phyloP scores from a whole-genome alignment of 2,329 filamentous ascomycete genomes.

The Ascochyta fabae region DNA sequence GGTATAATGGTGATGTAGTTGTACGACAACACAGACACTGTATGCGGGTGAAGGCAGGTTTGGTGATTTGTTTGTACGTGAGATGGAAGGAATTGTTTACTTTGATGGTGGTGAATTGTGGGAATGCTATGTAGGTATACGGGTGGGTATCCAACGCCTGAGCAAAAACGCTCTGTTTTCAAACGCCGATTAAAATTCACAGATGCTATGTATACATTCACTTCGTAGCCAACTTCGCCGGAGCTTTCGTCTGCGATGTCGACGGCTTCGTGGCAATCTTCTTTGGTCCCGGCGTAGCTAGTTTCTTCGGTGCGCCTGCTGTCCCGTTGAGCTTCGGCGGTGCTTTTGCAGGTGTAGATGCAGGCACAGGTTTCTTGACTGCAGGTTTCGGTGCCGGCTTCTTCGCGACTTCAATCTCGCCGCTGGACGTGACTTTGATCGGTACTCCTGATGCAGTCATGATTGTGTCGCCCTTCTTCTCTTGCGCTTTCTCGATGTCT shows the following conservation, averaged over 20 bases:
- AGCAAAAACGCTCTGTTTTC: conserved; percentile 2
- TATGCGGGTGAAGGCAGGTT: no score
- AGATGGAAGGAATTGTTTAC: no score
- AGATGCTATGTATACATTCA: neutral
- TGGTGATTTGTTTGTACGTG: no score
- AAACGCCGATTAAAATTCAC: neutral
- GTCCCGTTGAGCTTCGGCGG: conserved; percentile 1
- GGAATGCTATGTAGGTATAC: neutral
- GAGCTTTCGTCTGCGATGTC: neutral
- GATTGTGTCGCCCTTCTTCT: conserved; percentile 33
- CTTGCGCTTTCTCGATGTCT: conserved; percentile 41
- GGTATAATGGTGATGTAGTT: no score
- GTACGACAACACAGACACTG: no score
- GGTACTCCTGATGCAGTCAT: conserved; percentile 42
- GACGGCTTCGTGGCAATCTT: neutral
- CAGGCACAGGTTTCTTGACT: conserved; percentile 13
- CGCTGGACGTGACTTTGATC: conserved; percentile 41
- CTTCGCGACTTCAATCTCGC: conserved; percentile 29
- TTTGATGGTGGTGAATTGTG: no score
- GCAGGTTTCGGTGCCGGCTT: conserved; percentile 16
- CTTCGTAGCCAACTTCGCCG: conserved; percentile 6
- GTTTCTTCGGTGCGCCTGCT: conserved; percentile 9
- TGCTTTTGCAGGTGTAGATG: conserved; percentile 3
- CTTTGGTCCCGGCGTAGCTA: neutral
- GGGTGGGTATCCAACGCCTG: conserved; percentile 19